These are phyloP conservation scores for Lasiosphaeriaceae sp. DNA, from an alignment of 495 filamentous ascomycete species.

Conservation along the genomic window DNA sequence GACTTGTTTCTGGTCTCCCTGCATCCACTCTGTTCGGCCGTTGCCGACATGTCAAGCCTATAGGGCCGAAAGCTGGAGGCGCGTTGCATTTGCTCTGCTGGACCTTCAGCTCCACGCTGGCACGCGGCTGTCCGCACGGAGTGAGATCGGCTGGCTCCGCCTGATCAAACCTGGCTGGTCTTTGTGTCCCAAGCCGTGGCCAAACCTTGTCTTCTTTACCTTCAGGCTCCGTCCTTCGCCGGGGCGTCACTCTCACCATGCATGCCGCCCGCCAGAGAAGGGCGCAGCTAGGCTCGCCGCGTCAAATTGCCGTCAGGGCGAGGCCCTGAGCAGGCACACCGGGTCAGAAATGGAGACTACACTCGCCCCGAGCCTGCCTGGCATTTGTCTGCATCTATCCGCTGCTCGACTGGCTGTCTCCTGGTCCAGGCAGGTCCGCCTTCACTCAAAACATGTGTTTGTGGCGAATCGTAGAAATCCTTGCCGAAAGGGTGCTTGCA, in stretches of 20 bases:
- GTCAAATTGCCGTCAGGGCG: background rate
- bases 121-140: slow-evolving; percentile 3
- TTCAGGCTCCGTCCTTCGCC: background rate
- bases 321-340: slow-evolving; percentile 9
- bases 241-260: background rate
- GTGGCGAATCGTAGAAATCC: slow-evolving; percentile 24
- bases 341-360: slow-evolving; percentile 14
- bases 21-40: slow-evolving; percentile 29
- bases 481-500: slow-evolving; percentile 32
- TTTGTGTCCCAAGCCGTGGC: background rate
- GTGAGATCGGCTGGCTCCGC: background rate
- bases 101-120: slow-evolving; percentile 13
- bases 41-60: slow-evolving; percentile 29
- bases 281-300: slow-evolving; percentile 5
- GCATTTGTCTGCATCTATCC: slow-evolving; percentile 29
- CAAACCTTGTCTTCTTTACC: background rate
- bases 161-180: background rate
- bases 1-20: slow-evolving; percentile 24
- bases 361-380: slow-evolving; percentile 23
- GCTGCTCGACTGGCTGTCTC: slow-evolving; percentile 21
- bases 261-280: background rate
- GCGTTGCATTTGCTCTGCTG: slow-evolving; percentile 11
- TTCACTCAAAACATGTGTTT: slow-evolving; percentile 26
- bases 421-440: slow-evolving; percentile 17
- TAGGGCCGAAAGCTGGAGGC: slow-evolving; percentile 28